These are phyloP conservation scores for Backusella psychrophila DNA, from an alignment of 192 early-diverging fungal genomes.

Conservation along the genomic window DNA sequence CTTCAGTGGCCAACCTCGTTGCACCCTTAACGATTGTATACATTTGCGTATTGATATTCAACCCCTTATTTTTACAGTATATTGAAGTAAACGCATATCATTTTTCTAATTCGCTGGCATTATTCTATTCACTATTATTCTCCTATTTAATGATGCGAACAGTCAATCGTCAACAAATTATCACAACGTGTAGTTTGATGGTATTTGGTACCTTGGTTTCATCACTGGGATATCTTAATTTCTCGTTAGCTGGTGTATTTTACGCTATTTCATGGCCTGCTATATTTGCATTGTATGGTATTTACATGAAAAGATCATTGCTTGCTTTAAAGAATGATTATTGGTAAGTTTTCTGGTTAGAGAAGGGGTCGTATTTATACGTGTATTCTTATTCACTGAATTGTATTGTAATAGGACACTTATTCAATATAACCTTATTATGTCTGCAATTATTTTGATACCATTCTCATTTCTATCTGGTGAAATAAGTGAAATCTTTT, in stretches of 20 bases:
- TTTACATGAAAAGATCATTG: slow-evolving; percentile 57
- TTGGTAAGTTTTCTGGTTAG: not conserved
- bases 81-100: slow-evolving; percentile 66
- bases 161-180: slow-evolving; percentile 38
- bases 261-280: slow-evolving; percentile 55
- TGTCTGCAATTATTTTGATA: slow-evolving; percentile 46
- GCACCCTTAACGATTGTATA: slow-evolving; percentile 54
- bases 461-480: slow-evolving; percentile 54
- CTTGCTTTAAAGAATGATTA: slow-evolving; percentile 6
- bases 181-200: slow-evolving; percentile 48
- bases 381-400: not conserved
- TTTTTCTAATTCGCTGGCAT: slow-evolving; percentile 58
- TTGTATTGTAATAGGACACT: slow-evolving; percentile 35
- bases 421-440: slow-evolving; percentile 56
- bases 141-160: slow-evolving; percentile 48
- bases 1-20: slow-evolving; percentile 40
- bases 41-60: slow-evolving; percentile 57
- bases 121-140: slow-evolving; percentile 57
- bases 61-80: slow-evolving; percentile 56
- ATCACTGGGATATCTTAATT: slow-evolving; percentile 57
- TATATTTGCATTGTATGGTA: slow-evolving; percentile 60
- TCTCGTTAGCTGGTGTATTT: slow-evolving; percentile 49
- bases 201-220: slow-evolving; percentile 55
- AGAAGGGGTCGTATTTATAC: not conserved
- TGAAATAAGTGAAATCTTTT: slow-evolving; percentile 43